phyloP scores from a whole-genome alignment of 306 rosid species.

The Arachis hypogaea region DNA sequence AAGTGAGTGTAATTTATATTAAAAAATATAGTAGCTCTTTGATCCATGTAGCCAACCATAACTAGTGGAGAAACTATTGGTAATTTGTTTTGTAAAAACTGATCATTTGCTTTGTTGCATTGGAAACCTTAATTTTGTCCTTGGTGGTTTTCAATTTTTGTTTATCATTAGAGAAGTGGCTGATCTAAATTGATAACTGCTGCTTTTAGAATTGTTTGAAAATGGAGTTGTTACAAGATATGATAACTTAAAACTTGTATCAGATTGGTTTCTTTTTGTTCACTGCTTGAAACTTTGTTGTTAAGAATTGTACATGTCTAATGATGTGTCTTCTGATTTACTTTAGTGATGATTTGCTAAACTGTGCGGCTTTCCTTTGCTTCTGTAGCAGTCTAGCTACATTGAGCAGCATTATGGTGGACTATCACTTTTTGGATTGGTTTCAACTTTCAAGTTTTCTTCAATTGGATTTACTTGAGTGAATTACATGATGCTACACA shows the following conservation, averaged over 20 bases:
- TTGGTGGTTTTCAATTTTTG: not conserved
- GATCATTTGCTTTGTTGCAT: constrained; percentile 1
- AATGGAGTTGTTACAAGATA: not conserved
- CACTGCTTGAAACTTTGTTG: not conserved
- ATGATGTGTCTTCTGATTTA: not conserved
- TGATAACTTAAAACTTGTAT: not conserved
- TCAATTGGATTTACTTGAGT: no score
- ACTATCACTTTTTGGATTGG: not conserved
- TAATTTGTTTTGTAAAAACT: not conserved
- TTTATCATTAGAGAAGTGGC: not conserved
- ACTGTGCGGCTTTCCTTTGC: constrained; percentile 2
- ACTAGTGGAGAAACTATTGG: not conserved
- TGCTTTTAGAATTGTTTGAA: not conserved
- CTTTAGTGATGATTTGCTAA: not conserved
- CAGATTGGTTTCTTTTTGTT: not conserved
- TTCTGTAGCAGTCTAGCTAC: not conserved
- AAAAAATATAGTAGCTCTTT: no score
- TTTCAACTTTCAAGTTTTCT: no score
- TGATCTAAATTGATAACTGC: not conserved
- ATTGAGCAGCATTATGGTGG: not conserved
- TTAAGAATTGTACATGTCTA: not conserved
- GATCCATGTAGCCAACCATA: no score
- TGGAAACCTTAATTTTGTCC: not conserved
- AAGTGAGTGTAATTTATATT: no score
- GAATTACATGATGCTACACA: no score